These are phyloP conservation scores for Mucuna pruriens DNA, from an alignment of 306 rosid genomes.

Conservation along the genomic window DNA sequence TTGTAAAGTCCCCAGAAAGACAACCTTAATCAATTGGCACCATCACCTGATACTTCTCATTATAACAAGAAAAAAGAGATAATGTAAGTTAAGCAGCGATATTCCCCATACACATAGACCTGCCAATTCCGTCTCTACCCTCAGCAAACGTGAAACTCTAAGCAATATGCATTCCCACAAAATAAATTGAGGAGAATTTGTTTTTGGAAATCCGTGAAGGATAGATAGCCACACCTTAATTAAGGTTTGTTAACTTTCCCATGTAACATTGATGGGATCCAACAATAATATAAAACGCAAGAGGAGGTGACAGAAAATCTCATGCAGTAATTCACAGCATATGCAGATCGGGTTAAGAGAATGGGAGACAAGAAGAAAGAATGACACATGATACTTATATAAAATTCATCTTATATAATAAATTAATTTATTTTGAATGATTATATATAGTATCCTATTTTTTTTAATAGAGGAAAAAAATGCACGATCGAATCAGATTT, in stretches of 20 bases:
- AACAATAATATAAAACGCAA: not conserved
- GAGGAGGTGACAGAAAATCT: not conserved
- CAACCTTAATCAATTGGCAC: not conserved
- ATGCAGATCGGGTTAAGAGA: not conserved
- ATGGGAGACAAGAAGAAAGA: not conserved
- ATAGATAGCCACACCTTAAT: not conserved
- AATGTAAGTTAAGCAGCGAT: not conserved
- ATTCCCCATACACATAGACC: conserved; percentile 1
- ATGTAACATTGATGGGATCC: not conserved
- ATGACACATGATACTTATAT: not conserved
- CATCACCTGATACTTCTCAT: not conserved
- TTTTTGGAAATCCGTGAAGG: not conserved
- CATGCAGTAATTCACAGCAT: not conserved
- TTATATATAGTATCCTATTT: not conserved
- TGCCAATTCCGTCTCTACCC: not conserved
- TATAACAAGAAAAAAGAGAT: not conserved
- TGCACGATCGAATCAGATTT: too few species aligned
- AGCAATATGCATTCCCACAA: not conserved
- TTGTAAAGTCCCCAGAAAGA: not conserved
- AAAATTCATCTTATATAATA: not conserved
- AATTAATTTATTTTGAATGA: not conserved
- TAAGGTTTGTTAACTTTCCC: not conserved
- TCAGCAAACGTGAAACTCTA: not conserved
- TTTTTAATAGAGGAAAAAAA: too few species aligned
- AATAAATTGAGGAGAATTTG: not conserved